These are phyloP conservation scores for Chrysoporthe puriensis DNA, from an alignment of 2,329 filamentous ascomycete genomes.

Conservation along the genomic window DNA sequence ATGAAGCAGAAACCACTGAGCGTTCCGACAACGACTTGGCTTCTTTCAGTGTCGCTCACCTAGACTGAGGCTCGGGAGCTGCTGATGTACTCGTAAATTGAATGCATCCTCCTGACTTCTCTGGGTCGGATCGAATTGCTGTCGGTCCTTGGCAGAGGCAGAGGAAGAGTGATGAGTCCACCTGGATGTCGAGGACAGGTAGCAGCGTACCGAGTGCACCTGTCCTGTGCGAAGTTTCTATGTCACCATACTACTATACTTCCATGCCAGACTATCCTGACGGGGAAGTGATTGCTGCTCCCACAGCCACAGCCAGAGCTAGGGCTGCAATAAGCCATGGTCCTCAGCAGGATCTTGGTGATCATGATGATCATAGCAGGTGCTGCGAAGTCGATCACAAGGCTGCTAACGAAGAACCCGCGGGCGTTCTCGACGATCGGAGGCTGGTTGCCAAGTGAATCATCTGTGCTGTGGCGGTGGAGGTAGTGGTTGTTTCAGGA, in stretches of 20 bases:
- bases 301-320: neutral
- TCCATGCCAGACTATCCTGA: neutral
- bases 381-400: slow-evolving; percentile 16
- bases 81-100: neutral
- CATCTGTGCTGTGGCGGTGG: neutral
- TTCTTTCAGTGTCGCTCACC: neutral
- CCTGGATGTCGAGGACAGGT: too few species aligned
- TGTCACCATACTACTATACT: neutral
- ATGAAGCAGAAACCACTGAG: slow-evolving; percentile 23
- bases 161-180: too few species aligned
- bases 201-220: neutral
- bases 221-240: neutral
- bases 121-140: neutral
- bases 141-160: neutral
- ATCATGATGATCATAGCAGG: neutral
- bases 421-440: neutral
- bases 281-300: neutral
- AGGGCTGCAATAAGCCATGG: neutral
- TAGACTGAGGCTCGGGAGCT: neutral
- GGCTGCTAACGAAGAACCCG: neutral
- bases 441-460: neutral
- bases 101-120: neutral
- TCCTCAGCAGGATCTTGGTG: slow-evolving; percentile 4
- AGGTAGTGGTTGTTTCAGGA: slow-evolving; percentile 25
- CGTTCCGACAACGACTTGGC: slow-evolving; percentile 13